These are phyloP conservation scores for Eucalyptus tenuipes DNA, from an alignment of 345 rosid species.

Conservation along the genomic window DNA sequence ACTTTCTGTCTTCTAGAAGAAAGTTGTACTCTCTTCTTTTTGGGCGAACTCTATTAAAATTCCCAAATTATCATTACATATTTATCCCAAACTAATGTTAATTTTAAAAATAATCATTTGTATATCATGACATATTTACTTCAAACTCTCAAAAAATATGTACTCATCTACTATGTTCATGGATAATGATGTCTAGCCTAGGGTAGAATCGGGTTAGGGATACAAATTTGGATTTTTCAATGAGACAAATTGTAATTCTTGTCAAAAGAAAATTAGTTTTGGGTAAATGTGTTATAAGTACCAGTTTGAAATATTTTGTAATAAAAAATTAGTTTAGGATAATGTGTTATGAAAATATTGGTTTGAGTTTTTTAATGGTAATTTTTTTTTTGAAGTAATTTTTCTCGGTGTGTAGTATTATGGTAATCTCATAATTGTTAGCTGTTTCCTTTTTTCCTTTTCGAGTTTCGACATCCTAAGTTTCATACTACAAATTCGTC, in stretches of 20 bases:
- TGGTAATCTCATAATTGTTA: background rate
- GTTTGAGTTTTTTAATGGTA: background rate
- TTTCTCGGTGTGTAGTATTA: background rate
- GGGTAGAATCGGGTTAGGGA: background rate
- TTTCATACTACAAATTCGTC: background rate
- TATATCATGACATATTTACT: background rate
- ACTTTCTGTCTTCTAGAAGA: background rate
- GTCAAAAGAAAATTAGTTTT: background rate
- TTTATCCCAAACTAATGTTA: background rate
- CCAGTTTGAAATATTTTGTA: background rate
- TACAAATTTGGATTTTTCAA: background rate
- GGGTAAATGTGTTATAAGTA: background rate
- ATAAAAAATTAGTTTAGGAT: background rate
- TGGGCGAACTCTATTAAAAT: background rate
- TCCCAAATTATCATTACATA: background rate
- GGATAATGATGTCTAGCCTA: background rate
- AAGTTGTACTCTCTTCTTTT: background rate
- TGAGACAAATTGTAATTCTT: background rate
- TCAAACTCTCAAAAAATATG: background rate
- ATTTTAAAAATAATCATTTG: background rate
- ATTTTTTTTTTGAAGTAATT: background rate
- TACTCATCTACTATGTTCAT: background rate
- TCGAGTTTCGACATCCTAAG: background rate
- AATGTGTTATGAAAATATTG: background rate
- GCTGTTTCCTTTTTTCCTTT: background rate